phyloP scores from a whole-genome alignment of 177 flowering plant species.

The Vitis hybrid region DNA sequence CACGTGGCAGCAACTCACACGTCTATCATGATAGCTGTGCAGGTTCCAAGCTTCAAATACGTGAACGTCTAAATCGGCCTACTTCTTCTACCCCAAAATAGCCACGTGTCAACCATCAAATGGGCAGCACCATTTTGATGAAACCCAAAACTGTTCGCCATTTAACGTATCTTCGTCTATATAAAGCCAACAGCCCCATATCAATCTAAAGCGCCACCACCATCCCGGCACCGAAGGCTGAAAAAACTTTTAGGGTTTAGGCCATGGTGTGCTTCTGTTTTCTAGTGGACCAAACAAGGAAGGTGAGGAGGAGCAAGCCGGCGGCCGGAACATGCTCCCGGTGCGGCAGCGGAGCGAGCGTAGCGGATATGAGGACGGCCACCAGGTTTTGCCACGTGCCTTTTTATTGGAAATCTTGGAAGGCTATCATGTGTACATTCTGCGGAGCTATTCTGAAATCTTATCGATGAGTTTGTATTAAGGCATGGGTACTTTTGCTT shows the following conservation, averaged over 20 bases:
- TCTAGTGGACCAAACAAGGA: constrained; percentile 42
- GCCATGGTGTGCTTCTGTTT: constrained; percentile 46
- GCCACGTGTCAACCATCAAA: constrained; percentile 18
- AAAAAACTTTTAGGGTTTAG: too few species aligned
- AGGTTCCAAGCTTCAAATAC: constrained; percentile 10
- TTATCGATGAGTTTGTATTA: constrained; percentile 17
- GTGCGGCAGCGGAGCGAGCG: constrained; percentile 41
- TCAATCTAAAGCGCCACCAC: too few species aligned
- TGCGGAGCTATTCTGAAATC: constrained; percentile 45
- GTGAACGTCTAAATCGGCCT: neutral
- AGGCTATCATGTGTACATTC: constrained; percentile 35
- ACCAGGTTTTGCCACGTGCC: constrained; percentile 47
- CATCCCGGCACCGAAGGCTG: too few species aligned
- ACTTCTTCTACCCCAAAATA: neutral
- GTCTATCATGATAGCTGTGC: constrained; percentile 2
- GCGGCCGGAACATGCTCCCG: constrained; percentile 44
- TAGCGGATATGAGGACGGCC: constrained; percentile 38
- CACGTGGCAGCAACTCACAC: constrained; percentile 14
- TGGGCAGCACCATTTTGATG: neutral
- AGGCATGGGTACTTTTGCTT: too few species aligned
- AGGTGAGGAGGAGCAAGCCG: constrained; percentile 36
- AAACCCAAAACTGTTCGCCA: neutral
- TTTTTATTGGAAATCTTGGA: constrained; percentile 41
- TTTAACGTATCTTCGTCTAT: neutral
- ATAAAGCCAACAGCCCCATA: too few species aligned